Base-by-base conservation (phyloP, 2,329 filamentous ascomycete species). In the Ascosphaera pollenicola region DNA sequence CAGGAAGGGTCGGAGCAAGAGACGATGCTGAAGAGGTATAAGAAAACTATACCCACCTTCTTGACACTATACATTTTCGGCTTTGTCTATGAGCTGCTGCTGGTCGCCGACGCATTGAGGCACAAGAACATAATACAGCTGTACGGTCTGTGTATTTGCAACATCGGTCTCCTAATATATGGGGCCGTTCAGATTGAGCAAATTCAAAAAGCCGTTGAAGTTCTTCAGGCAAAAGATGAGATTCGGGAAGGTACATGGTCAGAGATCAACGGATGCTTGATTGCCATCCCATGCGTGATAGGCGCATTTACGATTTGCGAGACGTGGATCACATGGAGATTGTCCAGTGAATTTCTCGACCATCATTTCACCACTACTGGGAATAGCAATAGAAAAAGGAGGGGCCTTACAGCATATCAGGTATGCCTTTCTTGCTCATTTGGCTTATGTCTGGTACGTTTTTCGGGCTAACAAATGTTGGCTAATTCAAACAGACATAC, bases 311-410 rank as follows among this genome's bases (percentile, higher is more conserved):
- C 80, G 2, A 46, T 85, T 4, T 52, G 73, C 39, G 75, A 95
- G 66, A 67, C 66, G 11, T 78, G 83, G 44, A 64, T 85, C 39
- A 75, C 87, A 2, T 95, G 84, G 80, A 94, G 93, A 62, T 69
- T 98, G 24, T 95, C 98, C 55, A 84, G 93, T 53, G 87, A 94
- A 57, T 98, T 98, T 59, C 87, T 89, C 8, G 98, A 89, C 89
- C 28, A 31, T 8, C 15, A 10, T 10, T 8, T 31, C 15, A 15
- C 8, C 15, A 15, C 28, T 10, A 31, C 28, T 8, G 15, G 15
- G 15, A 15, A 15, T 15, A 31, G 28, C 28, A 8, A 10, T 8
- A 31, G 8, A 15, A 31, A 31, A 31, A 31, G 28, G 28, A 8
- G 28, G 15, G 28, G 28, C 10, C 28, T 31, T 15, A 31, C 28